Conservation (phyloP, 139 green algal species). For the Chlamydomonas schloesseri region DNA sequence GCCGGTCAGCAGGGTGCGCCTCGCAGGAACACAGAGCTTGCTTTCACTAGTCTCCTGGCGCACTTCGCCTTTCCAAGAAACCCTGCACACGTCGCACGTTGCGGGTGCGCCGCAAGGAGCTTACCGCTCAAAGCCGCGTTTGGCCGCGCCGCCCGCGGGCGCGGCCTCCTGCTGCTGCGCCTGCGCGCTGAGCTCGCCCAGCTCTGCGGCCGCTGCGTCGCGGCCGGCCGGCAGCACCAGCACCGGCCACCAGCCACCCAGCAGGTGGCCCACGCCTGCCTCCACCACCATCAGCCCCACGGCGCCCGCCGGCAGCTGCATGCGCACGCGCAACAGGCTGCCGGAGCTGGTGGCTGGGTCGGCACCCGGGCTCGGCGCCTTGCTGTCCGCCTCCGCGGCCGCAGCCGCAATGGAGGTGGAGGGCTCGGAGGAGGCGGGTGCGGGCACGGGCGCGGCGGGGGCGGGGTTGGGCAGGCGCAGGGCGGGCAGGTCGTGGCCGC, state of each 20-base stretch:
- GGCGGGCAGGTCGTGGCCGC: constrained; percentile 10
- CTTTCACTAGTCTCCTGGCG: too few relatives aligned
- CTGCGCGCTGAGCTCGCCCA: not conserved
- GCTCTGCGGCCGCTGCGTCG: constrained; percentile 1
- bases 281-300: constrained; percentile 39
- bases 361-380: too few relatives aligned
- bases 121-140: too few relatives aligned
- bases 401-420: not conserved
- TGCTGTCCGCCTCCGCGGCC: not conserved
- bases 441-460: too few relatives aligned
- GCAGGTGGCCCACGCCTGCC: constrained; percentile 34
- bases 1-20: too few relatives aligned
- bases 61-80: too few relatives aligned
- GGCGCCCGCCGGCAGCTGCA: not conserved
- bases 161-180: not conserved
- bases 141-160: too few relatives aligned
- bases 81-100: too few relatives aligned
- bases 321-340: not conserved
- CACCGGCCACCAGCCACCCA: constrained; percentile 29
- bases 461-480: not conserved
- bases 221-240: constrained; percentile 21
- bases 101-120: too few relatives aligned
- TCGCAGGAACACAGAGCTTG: too few relatives aligned
- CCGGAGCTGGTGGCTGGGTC: not conserved
- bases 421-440: not conserved